Percentiles rank a stretch among this genome's conserved stretches.
Conservation (phyloP, 345 rosid species). For the Syzygium grande region DNA sequence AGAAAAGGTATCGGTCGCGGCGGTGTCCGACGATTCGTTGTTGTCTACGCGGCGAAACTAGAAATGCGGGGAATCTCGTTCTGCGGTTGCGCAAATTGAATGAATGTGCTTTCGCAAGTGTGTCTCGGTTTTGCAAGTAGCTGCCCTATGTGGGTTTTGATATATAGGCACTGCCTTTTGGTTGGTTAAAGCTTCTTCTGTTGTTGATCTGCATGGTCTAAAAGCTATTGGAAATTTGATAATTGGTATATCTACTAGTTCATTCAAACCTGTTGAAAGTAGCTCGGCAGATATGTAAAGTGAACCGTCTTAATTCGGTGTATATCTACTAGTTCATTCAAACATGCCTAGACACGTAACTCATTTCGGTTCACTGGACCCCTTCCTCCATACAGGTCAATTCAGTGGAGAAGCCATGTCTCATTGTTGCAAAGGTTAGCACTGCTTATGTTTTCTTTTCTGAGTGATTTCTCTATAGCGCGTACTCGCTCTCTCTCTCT, state of each 20-base stretch:
- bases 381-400: conserved; percentile 47
- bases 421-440: conserved; percentile 55
- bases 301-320: background rate
- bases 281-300: background rate
- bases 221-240: background rate
- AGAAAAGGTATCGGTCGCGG: background rate
- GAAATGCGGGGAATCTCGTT: background rate
- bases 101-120: background rate
- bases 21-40: background rate
- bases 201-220: background rate
- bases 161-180: background rate
- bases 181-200: background rate
- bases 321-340: no score
- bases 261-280: background rate
- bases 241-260: background rate
- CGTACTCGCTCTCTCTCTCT: background rate
- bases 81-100: background rate
- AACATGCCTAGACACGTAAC: background rate
- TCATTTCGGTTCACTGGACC: background rate
- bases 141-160: background rate
- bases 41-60: background rate
- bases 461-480: no score
- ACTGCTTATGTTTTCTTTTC: background rate
- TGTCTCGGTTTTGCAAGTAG: background rate
- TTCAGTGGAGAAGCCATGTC: conserved; percentile 46